Conservation (phyloP, 139 green algal species). For the Ostreobium quekettii region DNA sequence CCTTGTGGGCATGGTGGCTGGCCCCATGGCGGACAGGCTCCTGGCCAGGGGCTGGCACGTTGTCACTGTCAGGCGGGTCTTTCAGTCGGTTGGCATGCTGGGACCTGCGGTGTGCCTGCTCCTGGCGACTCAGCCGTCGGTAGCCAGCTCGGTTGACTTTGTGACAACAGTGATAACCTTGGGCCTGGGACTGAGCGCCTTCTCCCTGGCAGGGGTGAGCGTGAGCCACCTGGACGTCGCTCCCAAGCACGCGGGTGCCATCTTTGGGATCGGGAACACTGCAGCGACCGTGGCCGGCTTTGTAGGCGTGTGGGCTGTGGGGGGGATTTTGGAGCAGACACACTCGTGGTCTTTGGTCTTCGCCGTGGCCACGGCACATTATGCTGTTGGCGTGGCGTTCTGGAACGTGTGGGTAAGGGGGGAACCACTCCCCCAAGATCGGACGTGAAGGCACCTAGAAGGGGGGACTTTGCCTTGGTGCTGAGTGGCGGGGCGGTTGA, state of each 20-base stretch:
- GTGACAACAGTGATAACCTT: constrained; percentile 55
- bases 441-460: neutral
- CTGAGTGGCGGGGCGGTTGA: too few species aligned
- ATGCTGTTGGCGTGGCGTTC: constrained; percentile 41
- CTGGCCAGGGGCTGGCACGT: constrained; percentile 26
- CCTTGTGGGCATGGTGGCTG: neutral
- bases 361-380: constrained; percentile 55
- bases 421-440: constrained; percentile 37
- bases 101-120: constrained; percentile 60
- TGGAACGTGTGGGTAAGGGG: constrained; percentile 54
- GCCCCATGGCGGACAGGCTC: constrained; percentile 15
- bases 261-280: constrained; percentile 71
- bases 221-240: constrained; percentile 68
- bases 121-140: constrained; percentile 42
- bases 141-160: constrained; percentile 25
- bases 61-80: constrained; percentile 14
- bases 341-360: constrained; percentile 64
- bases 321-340: constrained; percentile 35
- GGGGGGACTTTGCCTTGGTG: too few species aligned
- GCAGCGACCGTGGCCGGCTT: constrained; percentile 61
- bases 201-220: constrained; percentile 61
- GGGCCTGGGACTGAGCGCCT: constrained; percentile 57
- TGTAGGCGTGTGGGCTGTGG: constrained; percentile 33
- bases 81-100: constrained; percentile 57
- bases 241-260: constrained; percentile 48